Evolutionary conservation across 2,329 filamentous ascomycete species (phyloP), one percentile per base, ranked within the genome.

Genomic region (Fusarium udum): DNA sequence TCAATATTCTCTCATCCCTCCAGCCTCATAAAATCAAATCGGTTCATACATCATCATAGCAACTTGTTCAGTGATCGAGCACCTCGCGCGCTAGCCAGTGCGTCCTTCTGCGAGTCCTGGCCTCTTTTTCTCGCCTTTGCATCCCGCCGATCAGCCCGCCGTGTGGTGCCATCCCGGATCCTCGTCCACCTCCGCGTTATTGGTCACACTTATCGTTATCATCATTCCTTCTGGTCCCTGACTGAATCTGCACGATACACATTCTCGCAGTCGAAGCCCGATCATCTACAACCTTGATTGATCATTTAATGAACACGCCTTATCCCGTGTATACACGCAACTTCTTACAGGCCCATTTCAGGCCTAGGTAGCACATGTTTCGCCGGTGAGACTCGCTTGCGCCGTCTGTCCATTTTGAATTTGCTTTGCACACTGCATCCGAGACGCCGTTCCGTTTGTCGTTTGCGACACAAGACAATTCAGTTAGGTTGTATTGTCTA

Each of bases 361-460:
- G 62, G 67, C 74, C 74, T 72, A 64, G 72, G 74, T 78, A 77
- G 75, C 71, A 78, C 74, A 78, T 78, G 77, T 72, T 78, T 76
- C 70, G 75, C 68, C 51, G 77, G 77, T 78, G 77, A 78, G 77
- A 78, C 74, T 74, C 69, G 61, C 74, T 73, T 76, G 70, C 71
- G 69, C 63, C 60, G 61, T 74, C 69, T 70, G 48, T 52, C 60
- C 69, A 67, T 69, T 28, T 72, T 74, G 57, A 72, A 75, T 43
- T 69, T 75, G 61, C 74, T 57, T 61, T 58, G 51, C 70, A 69
- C 63, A 72, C 63, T 57, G 52, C 65, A 68, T 67, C 62, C 75
- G 67, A 76, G 67, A 64, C 73, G 61, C 64, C 65, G 61, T 72
- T 31, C 61, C 67, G 52, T 69, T 53, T 59, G 67, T 74, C 70